Conservation (phyloP, 768 basidiomycete species). For the Hypsizygus marmoreus region DNA sequence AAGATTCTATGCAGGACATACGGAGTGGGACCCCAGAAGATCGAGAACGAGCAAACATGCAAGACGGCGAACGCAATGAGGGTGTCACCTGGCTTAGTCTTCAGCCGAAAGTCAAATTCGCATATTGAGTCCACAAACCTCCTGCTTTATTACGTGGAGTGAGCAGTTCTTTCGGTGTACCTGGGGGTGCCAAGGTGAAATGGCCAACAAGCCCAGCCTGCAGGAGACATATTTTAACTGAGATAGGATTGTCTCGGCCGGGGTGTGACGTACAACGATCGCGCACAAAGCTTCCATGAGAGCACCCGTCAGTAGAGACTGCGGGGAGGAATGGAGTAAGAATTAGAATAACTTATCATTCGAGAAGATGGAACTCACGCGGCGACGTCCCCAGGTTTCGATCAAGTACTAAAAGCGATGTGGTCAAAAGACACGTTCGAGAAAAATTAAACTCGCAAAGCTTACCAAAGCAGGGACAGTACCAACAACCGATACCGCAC, state of each 20-base stretch:
- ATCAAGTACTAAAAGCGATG: slow-evolving; percentile 48
- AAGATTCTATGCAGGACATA: slow-evolving; percentile 21
- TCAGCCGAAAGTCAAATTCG: too few species aligned
- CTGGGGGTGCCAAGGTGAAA: slow-evolving; percentile 57
- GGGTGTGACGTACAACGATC: slow-evolving; percentile 47
- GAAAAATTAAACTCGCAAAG: slow-evolving; percentile 9
- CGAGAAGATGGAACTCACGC: slow-evolving; percentile 33
- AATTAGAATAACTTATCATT: not conserved
- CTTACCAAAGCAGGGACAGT: slow-evolving; percentile 67
- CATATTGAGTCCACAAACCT: slow-evolving; percentile 32
- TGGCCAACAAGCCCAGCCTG: slow-evolving; percentile 75
- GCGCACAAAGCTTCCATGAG: slow-evolving; percentile 61
- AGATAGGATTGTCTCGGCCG: not conserved
- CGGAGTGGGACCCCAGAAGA: slow-evolving; percentile 79
- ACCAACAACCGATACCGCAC: slow-evolving; percentile 72
- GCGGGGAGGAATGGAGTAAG: not conserved
- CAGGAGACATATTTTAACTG: not conserved
- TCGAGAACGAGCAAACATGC: slow-evolving; percentile 69
- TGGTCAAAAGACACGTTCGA: not conserved
- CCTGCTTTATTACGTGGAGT: slow-evolving; percentile 60
- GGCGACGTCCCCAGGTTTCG: slow-evolving; percentile 74
- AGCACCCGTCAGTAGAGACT: slow-evolving; percentile 71
- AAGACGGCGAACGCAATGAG: slow-evolving; percentile 79
- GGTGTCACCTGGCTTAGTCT: slow-evolving; percentile 45
- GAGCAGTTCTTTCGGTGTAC: slow-evolving; percentile 47